These are phyloP conservation scores for Vicia faba DNA, from an alignment of 306 rosid species.

Conservation along the genomic window DNA sequence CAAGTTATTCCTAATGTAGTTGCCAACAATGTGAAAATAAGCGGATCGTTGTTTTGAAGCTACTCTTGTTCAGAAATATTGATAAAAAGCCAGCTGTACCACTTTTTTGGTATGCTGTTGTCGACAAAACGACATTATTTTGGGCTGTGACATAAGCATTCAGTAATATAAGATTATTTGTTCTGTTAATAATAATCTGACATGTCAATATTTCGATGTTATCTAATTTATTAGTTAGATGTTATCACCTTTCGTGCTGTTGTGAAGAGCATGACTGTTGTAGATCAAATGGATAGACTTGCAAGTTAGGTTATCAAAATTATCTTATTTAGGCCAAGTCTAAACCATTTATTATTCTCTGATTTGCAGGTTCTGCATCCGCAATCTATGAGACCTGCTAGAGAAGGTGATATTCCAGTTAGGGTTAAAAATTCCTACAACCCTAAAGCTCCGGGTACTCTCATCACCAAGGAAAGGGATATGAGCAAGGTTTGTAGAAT, in stretches of 20 bases:
- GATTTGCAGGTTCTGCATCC: slow-evolving; percentile 90
- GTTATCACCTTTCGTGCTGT: slow-evolving; percentile 16
- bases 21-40: not conserved
- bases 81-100: not conserved
- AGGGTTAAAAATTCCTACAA: slow-evolving; percentile 97
- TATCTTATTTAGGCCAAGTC: slow-evolving; percentile 1
- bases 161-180: slow-evolving; percentile 22
- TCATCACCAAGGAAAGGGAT: slow-evolving; percentile 83
- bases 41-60: not conserved
- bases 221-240: slow-evolving; percentile 4
- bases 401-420: slow-evolving; percentile 96
- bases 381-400: slow-evolving; percentile 97
- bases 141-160: slow-evolving; percentile 12
- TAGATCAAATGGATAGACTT: slow-evolving; percentile 2
- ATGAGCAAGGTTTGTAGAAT: slow-evolving; percentile 77
- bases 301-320: slow-evolving; percentile 13
- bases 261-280: slow-evolving; percentile 1
- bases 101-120: slow-evolving; percentile 8
- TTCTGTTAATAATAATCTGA: slow-evolving; percentile 17
- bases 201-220: slow-evolving; percentile 11
- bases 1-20: slow-evolving; percentile 1
- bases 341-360: slow-evolving; percentile 29
- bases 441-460: slow-evolving; percentile 95
- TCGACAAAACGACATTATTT: not conserved
- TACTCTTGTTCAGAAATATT: not conserved